A percentile compares a stretch with the other conserved stretches of the same genome.
Evolutionary conservation across 345 rosid genomes (phyloP).

Genomic region (Geranium brycei): DNA sequence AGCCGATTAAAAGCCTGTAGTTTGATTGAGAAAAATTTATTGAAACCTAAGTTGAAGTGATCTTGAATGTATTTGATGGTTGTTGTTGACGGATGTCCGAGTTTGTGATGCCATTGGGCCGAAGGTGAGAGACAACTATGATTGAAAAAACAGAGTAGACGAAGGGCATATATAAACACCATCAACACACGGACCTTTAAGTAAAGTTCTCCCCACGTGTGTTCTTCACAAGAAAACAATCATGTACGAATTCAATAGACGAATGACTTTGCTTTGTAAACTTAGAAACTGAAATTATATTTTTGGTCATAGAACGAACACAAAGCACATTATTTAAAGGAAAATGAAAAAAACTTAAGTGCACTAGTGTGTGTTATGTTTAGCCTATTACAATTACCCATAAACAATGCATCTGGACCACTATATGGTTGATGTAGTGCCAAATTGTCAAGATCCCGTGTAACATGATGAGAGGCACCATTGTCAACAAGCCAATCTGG

Average conservation of each 20-base stretch:
- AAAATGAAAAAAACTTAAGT: neutral
- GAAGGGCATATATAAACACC: neutral
- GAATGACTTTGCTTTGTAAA: neutral
- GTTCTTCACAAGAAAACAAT: slow-evolving; percentile 9
- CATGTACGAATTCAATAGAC: slow-evolving; percentile 4
- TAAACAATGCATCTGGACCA: neutral
- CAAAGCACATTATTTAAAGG: neutral
- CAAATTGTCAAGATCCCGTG: neutral
- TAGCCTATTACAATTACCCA: slow-evolving; percentile 3
- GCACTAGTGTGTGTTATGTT: slow-evolving; percentile 8
- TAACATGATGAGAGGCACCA: slow-evolving; percentile 4
- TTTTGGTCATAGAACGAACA: neutral
- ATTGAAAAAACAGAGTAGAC: neutral
- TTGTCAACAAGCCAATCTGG: neutral
- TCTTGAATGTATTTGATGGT: neutral
- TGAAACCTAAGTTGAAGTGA: neutral
- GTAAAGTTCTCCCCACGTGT: neutral
- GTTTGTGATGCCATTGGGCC: slow-evolving; percentile 1
- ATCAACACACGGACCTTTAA: neutral
- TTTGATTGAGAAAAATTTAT: neutral
- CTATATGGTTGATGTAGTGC: neutral
- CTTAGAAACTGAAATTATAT: neutral
- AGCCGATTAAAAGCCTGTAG: no score
- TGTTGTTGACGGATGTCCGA: neutral
- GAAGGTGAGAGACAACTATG: neutral